A percentile compares a stretch with the other conserved stretches of the same genome.
Evolutionary conservation across 2,329 filamentous ascomycete genomes (phyloP).

Genomic region (Ascochyta koolunga): DNA sequence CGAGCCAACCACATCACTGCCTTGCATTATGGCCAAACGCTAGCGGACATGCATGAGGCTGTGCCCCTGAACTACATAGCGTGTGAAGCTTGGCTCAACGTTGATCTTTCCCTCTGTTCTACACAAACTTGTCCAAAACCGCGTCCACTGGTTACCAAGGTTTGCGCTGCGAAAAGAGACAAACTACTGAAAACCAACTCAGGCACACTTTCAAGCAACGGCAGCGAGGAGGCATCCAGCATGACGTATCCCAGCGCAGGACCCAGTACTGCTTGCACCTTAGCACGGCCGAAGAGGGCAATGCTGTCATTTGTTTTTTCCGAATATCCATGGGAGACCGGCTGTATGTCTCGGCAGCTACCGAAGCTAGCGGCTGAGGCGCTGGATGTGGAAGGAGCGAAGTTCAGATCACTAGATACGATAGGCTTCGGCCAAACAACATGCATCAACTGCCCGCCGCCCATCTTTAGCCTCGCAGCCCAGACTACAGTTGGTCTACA

Average conservation of each 20-base stretch:
- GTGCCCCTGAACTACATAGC: not conserved
- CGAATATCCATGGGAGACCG: too few relatives aligned
- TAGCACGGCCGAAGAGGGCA: too few relatives aligned
- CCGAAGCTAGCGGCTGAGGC: not conserved
- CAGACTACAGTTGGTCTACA: not conserved
- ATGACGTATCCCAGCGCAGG: too few relatives aligned
- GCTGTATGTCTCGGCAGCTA: not conserved
- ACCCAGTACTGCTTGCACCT: too few relatives aligned
- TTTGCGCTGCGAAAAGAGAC: not conserved
- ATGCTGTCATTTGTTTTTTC: not conserved
- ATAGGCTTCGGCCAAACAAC: not conserved
- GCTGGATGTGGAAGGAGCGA: constrained; percentile 16
- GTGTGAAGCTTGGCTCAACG: not conserved
- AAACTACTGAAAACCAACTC: not conserved
- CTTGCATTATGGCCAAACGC: not conserved
- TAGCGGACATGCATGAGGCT: not conserved
- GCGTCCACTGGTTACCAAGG: not conserved
- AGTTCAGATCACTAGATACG: constrained; percentile 1
- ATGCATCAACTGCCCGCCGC: not conserved
- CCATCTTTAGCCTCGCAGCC: not conserved
- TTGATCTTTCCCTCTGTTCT: not conserved
- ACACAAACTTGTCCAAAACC: not conserved
- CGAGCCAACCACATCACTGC: not conserved
- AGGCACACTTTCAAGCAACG: not conserved
- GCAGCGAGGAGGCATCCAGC: not conserved